Evolutionary conservation across 257 asterid species (phyloP).

Genomic region (Lantana camara): DNA sequence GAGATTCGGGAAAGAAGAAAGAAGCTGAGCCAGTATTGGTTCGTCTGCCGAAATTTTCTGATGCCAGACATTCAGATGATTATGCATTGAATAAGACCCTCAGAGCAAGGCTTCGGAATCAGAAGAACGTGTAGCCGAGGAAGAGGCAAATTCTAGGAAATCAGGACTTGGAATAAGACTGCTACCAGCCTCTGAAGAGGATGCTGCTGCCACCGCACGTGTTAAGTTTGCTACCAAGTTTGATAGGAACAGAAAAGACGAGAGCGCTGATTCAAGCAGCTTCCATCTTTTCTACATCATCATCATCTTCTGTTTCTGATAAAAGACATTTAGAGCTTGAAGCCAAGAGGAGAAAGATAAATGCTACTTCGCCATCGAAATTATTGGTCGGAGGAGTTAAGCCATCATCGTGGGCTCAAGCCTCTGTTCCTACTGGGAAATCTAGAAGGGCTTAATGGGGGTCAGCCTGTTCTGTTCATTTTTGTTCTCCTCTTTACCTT

Average conservation of each 20-base stretch:
- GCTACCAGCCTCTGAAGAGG: slow-evolving; percentile 78
- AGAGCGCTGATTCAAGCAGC: slow-evolving; percentile 70
- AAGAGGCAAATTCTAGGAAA: slow-evolving; percentile 70
- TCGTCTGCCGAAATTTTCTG: slow-evolving; percentile 84
- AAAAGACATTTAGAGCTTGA: slow-evolving; percentile 61
- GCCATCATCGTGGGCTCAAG: slow-evolving; percentile 63
- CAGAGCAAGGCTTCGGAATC: slow-evolving; percentile 74
- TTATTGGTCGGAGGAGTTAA: slow-evolving; percentile 72
- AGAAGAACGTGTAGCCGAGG: slow-evolving; percentile 92
- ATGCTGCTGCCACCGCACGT: slow-evolving; percentile 60
- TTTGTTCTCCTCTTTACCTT: no score
- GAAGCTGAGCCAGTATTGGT: slow-evolving; percentile 90
- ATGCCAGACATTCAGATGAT: slow-evolving; percentile 79
- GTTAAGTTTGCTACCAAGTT: slow-evolving; percentile 67
- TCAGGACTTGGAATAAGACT: slow-evolving; percentile 79
- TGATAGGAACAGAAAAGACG: slow-evolving; percentile 67
- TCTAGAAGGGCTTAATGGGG: slow-evolving; percentile 15
- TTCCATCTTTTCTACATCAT: slow-evolving; percentile 79
- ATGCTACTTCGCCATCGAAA: slow-evolving; percentile 65
- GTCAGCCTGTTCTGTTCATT: no score
- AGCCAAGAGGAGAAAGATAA: slow-evolving; percentile 77
- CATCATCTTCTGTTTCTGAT: slow-evolving; percentile 44
- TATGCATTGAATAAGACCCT: slow-evolving; percentile 83
- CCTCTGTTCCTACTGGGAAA: slow-evolving; percentile 33
- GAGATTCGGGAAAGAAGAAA: slow-evolving; percentile 85